Percentiles rank a stretch among this genome's conserved stretches.
Conservation (phyloP, 306 rosid genomes). For the Acmispon strigosus region DNA sequence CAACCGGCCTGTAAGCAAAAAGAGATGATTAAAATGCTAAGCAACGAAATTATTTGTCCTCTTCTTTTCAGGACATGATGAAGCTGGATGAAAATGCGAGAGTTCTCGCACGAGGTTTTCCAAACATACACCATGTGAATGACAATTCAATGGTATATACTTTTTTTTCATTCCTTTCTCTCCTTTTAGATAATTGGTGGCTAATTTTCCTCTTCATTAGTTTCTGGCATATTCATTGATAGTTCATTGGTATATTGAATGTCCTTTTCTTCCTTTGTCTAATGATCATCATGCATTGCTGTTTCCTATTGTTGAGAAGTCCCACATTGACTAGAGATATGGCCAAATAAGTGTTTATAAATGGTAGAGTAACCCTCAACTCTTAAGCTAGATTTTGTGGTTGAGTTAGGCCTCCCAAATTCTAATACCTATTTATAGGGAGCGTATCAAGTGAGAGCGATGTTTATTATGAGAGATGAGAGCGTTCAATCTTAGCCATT, state of each 20-base stretch:
- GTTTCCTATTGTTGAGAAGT: slow-evolving; percentile 7
- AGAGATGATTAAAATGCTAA: slow-evolving; percentile 4
- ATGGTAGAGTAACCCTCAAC: too few relatives aligned
- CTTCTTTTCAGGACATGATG: slow-evolving; percentile 70
- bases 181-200: not conserved
- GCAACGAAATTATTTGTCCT: not conserved
- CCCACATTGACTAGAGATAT: too few relatives aligned
- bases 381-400: too few relatives aligned
- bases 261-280: not conserved
- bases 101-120: slow-evolving; percentile 56
- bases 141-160: slow-evolving; percentile 65
- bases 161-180: not conserved
- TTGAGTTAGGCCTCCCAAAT: too few relatives aligned
- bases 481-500: too few relatives aligned
- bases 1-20: not conserved
- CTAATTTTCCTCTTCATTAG: not conserved
- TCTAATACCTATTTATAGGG: too few relatives aligned
- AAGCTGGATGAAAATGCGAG: slow-evolving; percentile 70
- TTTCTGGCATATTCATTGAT: slow-evolving; percentile 28
- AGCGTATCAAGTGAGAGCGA: too few relatives aligned
- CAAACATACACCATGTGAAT: slow-evolving; percentile 70
- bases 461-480: too few relatives aligned
- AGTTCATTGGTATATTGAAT: slow-evolving; percentile 34
- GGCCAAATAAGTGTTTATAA: too few relatives aligned
- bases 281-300: not conserved